These are phyloP conservation scores for Paramyrothecium sp. DNA, from an alignment of 2,329 filamentous ascomycete genomes.

Conservation along the genomic window DNA sequence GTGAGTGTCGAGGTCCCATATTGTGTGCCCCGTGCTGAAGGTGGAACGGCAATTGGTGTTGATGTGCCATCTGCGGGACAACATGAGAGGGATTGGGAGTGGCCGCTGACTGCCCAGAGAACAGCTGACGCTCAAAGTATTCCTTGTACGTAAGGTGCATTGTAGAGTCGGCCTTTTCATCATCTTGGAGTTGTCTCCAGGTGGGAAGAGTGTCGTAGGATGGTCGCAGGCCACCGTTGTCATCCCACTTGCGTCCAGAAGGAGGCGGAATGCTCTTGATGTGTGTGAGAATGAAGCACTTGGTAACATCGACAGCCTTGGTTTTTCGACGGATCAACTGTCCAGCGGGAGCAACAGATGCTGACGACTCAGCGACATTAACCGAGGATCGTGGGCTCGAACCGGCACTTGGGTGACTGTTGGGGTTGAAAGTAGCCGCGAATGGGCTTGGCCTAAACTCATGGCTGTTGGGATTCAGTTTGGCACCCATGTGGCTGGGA, in stretches of 20 bases:
- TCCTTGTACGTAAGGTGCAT: conserved; percentile 71
- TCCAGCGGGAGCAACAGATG: conserved; percentile 23
- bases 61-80: conserved; percentile 72
- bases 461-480: conserved; percentile 64
- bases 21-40: conserved; percentile 72
- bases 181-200: conserved; percentile 72
- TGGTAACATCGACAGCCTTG: conserved; percentile 68
- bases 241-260: conserved; percentile 61
- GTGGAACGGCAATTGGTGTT: conserved; percentile 81
- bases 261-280: conserved; percentile 54
- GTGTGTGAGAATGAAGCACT: conserved; percentile 55
- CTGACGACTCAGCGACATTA: conserved; percentile 34
- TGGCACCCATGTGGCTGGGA: conserved; percentile 50
- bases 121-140: conserved; percentile 70
- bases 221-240: conserved; percentile 79
- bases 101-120: conserved; percentile 55
- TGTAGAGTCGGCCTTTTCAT: conserved; percentile 67
- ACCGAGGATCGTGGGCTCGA: conserved; percentile 70
- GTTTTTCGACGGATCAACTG: conserved; percentile 69
- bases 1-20: conserved; percentile 66
- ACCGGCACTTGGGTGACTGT: conserved; percentile 58
- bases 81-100: conserved; percentile 69
- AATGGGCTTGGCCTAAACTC: conserved; percentile 87
- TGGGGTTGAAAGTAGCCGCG: conserved; percentile 79
- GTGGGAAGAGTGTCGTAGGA: conserved; percentile 82